These are phyloP conservation scores for Larix sibirica DNA, from an alignment of 83 land plant species.

Conservation along the genomic window DNA sequence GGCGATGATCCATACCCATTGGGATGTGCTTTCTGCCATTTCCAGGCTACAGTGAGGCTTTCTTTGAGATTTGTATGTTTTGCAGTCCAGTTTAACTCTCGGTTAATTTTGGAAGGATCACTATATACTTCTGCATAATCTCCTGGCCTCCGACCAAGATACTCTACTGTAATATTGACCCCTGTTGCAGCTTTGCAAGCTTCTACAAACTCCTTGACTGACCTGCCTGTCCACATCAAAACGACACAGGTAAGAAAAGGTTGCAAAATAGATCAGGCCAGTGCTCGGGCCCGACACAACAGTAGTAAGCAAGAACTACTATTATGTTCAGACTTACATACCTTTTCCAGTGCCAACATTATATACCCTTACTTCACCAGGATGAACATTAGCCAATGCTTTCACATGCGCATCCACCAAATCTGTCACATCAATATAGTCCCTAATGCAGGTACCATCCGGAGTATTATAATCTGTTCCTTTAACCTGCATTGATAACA, in stretches of 20 bases:
- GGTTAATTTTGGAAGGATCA: conserved; percentile 69
- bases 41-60: conserved; percentile 74
- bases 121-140: conserved; percentile 92
- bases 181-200: conserved; percentile 86
- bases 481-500: conserved; percentile 50
- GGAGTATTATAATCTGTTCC: conserved; percentile 76
- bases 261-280: not conserved
- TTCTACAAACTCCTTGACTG: conserved; percentile 89
- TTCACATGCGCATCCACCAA: conserved; percentile 91
- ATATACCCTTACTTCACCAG: conserved; percentile 64
- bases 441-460: conserved; percentile 88
- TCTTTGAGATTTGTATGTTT: conserved; percentile 55
- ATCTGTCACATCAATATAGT: conserved; percentile 90
- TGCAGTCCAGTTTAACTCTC: conserved; percentile 80
- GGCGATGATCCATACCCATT: conserved; percentile 56
- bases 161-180: conserved; percentile 58
- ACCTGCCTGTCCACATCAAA: conserved; percentile 56
- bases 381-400: conserved; percentile 62
- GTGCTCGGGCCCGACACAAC: not conserved
- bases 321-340: conserved; percentile 15
- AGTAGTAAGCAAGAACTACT: conserved; percentile 4
- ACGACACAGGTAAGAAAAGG: not conserved
- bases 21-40: conserved; percentile 69
- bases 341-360: conserved; percentile 97
- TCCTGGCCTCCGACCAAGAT: conserved; percentile 70